Evolutionary conservation across 495 filamentous ascomycete species (phyloP), one percentile per base, ranked within the genome.

Genomic region (Tuber microsphaerosporum): DNA sequence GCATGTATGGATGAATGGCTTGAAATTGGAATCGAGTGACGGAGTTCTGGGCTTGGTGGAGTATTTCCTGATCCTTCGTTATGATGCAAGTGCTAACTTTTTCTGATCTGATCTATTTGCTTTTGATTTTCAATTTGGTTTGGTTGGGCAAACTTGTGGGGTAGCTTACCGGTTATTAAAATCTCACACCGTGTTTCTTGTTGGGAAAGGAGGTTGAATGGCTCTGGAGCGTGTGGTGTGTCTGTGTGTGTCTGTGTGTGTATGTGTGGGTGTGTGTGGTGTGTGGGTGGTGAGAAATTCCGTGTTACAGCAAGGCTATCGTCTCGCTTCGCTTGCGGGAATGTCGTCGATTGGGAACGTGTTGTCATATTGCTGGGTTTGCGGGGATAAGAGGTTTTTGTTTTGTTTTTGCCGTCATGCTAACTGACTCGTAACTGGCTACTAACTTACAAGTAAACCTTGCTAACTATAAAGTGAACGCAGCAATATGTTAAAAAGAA

Each of bases 301-400:
- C 8, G 12, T 12, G 26, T 8, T 31, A 14, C 26, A 26, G 56
- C 14, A 31, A 34, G 56, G 56, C 14, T 34, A 34, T 65, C 56
- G 14, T 65, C 56, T 65, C 56, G 26, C 56, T 65, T 65, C 56
- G 56, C 56, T 65, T 65, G 26, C 56, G 56, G 56, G 26, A 65
- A 65, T 31, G 26, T 31, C 2, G 56, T 65, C 56, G 56, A 34
- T 65, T 65, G 56, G 56, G 56, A 65, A 65, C 26, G 56, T 6
- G 26, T n/a, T 34, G 51, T 26, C 9, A 5, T 26, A 17, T 65
- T 31, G 56, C 26, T 65, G 56, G 56, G 56, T 65, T 65, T 65
- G 56, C 56, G 56, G 26, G 26, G 56, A 19, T 31, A 16, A 34
- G 26, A 26, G 56, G 3, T 16, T 2, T 65, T 34, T 34, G n/a